Conservation (phyloP, 805 yeast genomes). For the Wickerhamomyces pijperi region DNA sequence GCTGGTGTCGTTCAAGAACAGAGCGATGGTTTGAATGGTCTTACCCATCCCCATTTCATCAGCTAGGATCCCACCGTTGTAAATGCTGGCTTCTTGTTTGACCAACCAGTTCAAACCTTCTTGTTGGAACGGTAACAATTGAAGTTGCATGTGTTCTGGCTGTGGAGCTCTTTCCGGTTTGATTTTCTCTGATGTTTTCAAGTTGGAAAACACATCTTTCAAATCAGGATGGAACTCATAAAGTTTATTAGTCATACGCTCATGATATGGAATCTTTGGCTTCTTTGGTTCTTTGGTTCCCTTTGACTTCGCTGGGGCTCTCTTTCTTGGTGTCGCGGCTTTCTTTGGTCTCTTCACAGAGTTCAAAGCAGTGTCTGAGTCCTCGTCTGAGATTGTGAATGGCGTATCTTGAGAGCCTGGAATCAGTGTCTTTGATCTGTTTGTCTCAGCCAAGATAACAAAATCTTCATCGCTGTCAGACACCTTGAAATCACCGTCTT, state of each 20-base stretch:
- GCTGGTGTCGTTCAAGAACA: slow-evolving; percentile 58
- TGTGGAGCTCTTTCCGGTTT: slow-evolving; percentile 51
- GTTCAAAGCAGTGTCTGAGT: slow-evolving; percentile 19
- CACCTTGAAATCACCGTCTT: slow-evolving; percentile 18
- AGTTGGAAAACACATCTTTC: slow-evolving; percentile 55
- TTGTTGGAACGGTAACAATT: slow-evolving; percentile 76
- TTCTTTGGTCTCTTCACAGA: slow-evolving; percentile 7
- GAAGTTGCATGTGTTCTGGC: slow-evolving; percentile 68
- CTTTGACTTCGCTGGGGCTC: slow-evolving; percentile 14
- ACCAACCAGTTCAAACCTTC: slow-evolving; percentile 90
- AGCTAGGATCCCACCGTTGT: slow-evolving; percentile 86
- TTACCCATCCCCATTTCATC: slow-evolving; percentile 99
- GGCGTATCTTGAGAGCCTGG: slow-evolving; percentile 7
- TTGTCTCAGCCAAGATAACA: too few relatives aligned
- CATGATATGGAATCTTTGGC: slow-evolving; percentile 56
- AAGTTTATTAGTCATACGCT: slow-evolving; percentile 56
- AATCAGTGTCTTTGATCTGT: too few relatives aligned
- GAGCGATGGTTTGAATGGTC: slow-evolving; percentile 89
- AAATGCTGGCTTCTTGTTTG: slow-evolving; percentile 68
- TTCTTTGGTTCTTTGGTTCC: too few relatives aligned
- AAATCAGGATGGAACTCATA: slow-evolving; percentile 74
- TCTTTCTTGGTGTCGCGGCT: slow-evolving; percentile 9
- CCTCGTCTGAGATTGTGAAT: too few relatives aligned
- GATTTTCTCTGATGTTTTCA: slow-evolving; percentile 36
- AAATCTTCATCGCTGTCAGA: slow-evolving; percentile 1